Conservation (phyloP, 495 filamentous ascomycete genomes). For the Cercophora samala region DNA sequence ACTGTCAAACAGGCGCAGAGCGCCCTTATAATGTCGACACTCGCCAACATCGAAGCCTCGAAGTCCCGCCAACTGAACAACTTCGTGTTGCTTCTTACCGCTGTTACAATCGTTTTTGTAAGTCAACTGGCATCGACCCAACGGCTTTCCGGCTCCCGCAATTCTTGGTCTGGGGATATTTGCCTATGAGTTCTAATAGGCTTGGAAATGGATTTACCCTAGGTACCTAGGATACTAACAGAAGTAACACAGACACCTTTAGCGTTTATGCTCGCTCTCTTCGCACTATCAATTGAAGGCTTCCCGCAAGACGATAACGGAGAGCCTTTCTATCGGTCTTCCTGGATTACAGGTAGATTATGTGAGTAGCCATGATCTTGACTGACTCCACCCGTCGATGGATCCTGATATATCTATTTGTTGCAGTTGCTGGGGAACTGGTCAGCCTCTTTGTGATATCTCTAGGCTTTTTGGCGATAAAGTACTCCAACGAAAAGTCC, state of each 20-base stretch:
- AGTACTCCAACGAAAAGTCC: neutral
- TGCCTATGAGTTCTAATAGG: too few species aligned
- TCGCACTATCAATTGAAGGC: neutral
- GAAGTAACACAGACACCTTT: slow-evolving; percentile 1
- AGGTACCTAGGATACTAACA: neutral
- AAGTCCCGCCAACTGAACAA: slow-evolving; percentile 2
- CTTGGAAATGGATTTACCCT: too few species aligned
- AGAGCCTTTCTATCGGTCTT: neutral
- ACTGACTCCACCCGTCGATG: neutral
- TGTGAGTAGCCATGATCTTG: neutral
- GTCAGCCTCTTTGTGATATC: neutral
- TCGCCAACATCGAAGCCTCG: neutral
- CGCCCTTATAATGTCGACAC: neutral
- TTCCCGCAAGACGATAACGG: neutral
- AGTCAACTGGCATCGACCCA: neutral
- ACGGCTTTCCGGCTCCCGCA: too few species aligned
- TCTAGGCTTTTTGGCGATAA: neutral
- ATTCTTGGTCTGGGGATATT: too few species aligned
- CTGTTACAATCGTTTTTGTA: slow-evolving; percentile 1
- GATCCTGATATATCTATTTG: neutral
- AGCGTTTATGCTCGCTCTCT: neutral
- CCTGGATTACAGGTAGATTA: neutral
- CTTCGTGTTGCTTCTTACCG: neutral
- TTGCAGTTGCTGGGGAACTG: slow-evolving; percentile 2
- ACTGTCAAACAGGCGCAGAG: slow-evolving; percentile 2